Percentiles rank a stretch among this genome's conserved stretches.
phyloP scores from a whole-genome alignment of 164 flowering plant genomes.

The Amborella trichopoda region DNA sequence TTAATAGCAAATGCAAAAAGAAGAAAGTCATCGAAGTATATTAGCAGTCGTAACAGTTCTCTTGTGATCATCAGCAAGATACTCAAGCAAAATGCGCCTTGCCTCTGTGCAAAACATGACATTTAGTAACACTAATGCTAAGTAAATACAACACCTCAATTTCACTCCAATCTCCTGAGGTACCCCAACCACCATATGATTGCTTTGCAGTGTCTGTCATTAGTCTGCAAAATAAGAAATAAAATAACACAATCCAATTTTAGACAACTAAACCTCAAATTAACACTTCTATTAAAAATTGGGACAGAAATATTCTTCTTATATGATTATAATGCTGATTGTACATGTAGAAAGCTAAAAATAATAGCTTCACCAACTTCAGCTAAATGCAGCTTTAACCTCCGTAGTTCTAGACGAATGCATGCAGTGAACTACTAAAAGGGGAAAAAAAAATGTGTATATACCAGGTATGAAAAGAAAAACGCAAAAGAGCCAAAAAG shows the following conservation, averaged over 20 bases:
- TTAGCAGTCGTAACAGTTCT: neutral
- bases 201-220: slow-evolving; percentile 60
- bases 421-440: too few species aligned
- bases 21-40: neutral
- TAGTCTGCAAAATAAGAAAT: slow-evolving; percentile 28
- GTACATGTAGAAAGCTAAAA: too few species aligned
- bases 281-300: too few species aligned
- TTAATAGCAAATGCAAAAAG: neutral
- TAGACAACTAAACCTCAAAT: too few species aligned
- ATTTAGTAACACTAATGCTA: neutral
- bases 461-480: too few species aligned
- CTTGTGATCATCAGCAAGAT: neutral
- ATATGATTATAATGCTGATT: too few species aligned
- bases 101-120: neutral
- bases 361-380: too few species aligned
- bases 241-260: neutral
- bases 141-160: slow-evolving; percentile 38
- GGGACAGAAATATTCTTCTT: too few species aligned
- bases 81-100: neutral
- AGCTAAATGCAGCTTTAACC: too few species aligned
- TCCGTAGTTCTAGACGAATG: too few species aligned
- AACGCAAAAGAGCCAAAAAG: too few species aligned
- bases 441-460: too few species aligned
- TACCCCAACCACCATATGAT: slow-evolving; percentile 48
- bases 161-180: slow-evolving; percentile 59